Evolutionary conservation across 306 rosid genomes (phyloP), one percentile per base, ranked within the genome.

Genomic region (Trichosanthes cucumerina): DNA sequence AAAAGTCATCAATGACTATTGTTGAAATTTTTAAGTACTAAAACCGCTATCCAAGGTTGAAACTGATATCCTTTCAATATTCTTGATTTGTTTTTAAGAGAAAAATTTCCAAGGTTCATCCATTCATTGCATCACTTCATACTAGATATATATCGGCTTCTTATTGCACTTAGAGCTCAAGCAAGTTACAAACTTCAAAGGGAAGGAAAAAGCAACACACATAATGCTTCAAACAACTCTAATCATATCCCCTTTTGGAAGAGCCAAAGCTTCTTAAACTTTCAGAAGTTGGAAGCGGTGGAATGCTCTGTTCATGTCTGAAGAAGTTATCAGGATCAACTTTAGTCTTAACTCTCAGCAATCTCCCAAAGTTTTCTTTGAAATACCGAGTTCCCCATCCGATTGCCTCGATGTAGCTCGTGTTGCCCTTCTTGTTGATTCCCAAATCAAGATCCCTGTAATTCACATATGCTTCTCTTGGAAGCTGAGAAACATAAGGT

Each of bases 391-490:
- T 77, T 0, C 97, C 98, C 97, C 96, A 94, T 39, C 80, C 83
- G 78, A 84, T 86, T 6, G 97, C 93, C 16, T 89, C 81, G 14
- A 79, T 64, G 23, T 62, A 86, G 58, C 80, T 85, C 6, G 90
- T 83, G 24, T 87, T 66, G 5, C 80, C 84, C 70, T 86, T 87
- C 80, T 85, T 81, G 87, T 92, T 94, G 54, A 89, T 81, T 65
- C 98, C 98, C 87, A 94, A 46, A 82, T 92, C 97, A 21, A 94
- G 91, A 80, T 94, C 98, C 49, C 90, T 90, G 28, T 94, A 94
- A 50, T 94, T 94, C 84, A 91, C 92, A 41, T 90, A 94, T 4
- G 98, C 91, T 49, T 83, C 82, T 82, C 98, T 92, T 14, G 98
- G 98, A 52, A 82, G 82, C 84, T 47, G 88, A 1, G 97, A 87